phyloP scores from a whole-genome alignment of 2,329 filamentous ascomycete genomes.

The Ceratocystis diversiconidia region DNA sequence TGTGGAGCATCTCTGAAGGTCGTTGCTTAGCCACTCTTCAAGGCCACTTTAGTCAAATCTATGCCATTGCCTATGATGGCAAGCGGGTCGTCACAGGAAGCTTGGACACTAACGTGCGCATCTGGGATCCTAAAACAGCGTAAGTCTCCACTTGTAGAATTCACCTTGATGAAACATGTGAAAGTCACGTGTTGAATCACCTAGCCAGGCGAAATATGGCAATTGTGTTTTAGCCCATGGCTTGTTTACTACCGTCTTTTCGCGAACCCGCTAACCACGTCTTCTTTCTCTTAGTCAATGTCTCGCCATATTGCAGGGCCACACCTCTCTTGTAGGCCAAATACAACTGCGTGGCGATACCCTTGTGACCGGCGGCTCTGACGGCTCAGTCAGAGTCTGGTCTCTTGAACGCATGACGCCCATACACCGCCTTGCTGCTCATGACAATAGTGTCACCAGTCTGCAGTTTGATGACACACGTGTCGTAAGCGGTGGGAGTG shows the following conservation, averaged over 20 bases:
- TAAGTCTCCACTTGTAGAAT: constrained; percentile 30
- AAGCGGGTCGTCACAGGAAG: constrained; percentile 87
- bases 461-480: constrained; percentile 92
- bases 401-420: constrained; percentile 79
- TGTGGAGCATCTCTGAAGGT: constrained; percentile 96
- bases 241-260: background rate
- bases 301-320: constrained; percentile 83
- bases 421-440: constrained; percentile 86
- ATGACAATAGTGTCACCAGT: constrained; percentile 97
- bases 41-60: constrained; percentile 97
- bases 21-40: constrained; percentile 78
- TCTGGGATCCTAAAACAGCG: constrained; percentile 89
- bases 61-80: constrained; percentile 95
- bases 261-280: constrained; percentile 23
- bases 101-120: constrained; percentile 87
- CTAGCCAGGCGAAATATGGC: background rate
- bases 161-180: background rate
- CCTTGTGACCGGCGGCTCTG: constrained; percentile 87
- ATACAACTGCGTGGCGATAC: constrained; percentile 91
- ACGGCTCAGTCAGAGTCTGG: constrained; percentile 94
- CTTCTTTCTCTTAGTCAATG: constrained; percentile 43
- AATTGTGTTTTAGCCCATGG: too few species aligned
- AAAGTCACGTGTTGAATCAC: background rate
- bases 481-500: constrained; percentile 89
- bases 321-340: constrained; percentile 92